These are phyloP conservation scores for Diplotaxis tenuifolia DNA, from an alignment of 345 rosid genomes.

Conservation along the genomic window DNA sequence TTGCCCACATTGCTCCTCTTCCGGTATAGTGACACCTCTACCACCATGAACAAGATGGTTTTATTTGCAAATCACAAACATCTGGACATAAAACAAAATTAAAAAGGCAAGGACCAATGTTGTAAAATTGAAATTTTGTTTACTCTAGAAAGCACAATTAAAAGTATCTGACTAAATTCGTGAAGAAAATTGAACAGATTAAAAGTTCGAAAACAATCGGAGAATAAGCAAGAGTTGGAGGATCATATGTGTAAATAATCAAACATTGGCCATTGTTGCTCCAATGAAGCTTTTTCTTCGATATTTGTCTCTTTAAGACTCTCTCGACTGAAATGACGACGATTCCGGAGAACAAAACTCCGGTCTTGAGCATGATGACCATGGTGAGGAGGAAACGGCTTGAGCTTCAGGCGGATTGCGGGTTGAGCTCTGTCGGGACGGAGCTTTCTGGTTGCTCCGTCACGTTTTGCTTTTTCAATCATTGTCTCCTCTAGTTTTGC, in stretches of 20 bases:
- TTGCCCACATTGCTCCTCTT: too few relatives aligned
- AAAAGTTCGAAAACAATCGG: background rate
- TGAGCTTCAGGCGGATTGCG: background rate
- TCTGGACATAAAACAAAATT: background rate
- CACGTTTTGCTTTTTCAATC: too few relatives aligned
- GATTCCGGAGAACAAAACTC: background rate
- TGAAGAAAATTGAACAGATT: background rate
- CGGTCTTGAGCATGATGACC: background rate
- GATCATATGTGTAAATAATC: background rate
- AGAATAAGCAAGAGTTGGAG: background rate
- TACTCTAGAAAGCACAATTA: background rate
- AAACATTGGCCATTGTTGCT: background rate
- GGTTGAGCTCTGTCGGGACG: background rate
- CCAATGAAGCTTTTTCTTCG: background rate
- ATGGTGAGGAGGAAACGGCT: background rate
- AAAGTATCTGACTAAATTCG: background rate
- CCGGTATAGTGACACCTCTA: too few relatives aligned
- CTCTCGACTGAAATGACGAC: background rate
- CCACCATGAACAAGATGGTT: too few relatives aligned
- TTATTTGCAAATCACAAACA: background rate
- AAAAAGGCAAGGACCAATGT: background rate
- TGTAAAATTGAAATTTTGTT: background rate
- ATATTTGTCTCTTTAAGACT: too few relatives aligned
- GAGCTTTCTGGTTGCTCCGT: background rate
- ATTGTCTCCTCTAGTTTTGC: too few relatives aligned